Evolutionary conservation across 306 rosid species (phyloP).

Genomic region (Trichosanthes cucumerina): DNA sequence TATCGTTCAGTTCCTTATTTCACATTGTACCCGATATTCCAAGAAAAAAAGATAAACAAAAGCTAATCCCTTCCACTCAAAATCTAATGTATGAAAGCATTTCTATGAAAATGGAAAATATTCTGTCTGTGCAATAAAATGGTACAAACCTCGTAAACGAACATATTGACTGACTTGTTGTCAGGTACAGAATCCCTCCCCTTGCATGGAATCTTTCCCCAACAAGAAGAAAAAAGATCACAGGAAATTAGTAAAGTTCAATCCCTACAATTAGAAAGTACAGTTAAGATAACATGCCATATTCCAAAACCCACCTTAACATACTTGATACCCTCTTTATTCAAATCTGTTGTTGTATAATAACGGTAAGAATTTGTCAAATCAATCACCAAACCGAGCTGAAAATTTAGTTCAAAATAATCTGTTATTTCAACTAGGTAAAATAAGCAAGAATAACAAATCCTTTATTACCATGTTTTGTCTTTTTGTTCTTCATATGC

Average conservation of each 20-base stretch:
- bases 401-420: constrained; percentile 22
- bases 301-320: constrained; percentile 54
- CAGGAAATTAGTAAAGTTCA: constrained; percentile 10
- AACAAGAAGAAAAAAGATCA: constrained; percentile 20
- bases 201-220: constrained; percentile 78
- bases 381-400: constrained; percentile 98
- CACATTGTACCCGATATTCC: background rate
- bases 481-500: background rate
- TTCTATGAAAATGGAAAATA: constrained; percentile 4
- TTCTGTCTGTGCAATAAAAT: background rate
- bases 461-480: background rate
- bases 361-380: constrained; percentile 87
- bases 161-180: constrained; percentile 71
- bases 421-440: background rate
- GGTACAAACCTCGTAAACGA: constrained; percentile 81
- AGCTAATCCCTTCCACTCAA: background rate
- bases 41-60: background rate
- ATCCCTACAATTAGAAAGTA: constrained; percentile 6
- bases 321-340: constrained; percentile 94
- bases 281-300: constrained; percentile 12
- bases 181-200: constrained; percentile 97
- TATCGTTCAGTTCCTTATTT: background rate
- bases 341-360: constrained; percentile 69
- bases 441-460: background rate
- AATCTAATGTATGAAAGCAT: constrained; percentile 7